Percentiles rank a stretch among this genome's conserved stretches.
Evolutionary conservation across 2,329 filamentous ascomycete species (phyloP).

Genomic region (Alternaria panax): DNA sequence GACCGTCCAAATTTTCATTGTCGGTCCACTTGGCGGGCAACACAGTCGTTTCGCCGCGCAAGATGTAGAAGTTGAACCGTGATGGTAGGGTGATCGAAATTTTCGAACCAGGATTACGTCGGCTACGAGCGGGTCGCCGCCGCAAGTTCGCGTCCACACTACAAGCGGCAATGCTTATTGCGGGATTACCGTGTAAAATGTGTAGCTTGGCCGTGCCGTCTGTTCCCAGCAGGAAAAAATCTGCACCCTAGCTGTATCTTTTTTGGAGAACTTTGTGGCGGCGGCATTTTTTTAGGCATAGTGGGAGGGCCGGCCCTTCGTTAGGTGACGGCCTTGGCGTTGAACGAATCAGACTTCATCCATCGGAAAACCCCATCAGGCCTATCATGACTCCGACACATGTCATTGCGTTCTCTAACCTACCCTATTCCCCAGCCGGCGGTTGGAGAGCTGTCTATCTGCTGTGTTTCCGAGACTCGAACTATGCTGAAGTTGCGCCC

Average conservation of each 20-base stretch:
- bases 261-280: constrained; percentile 26
- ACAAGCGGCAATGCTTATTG: constrained; percentile 7
- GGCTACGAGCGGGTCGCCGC: constrained; percentile 34
- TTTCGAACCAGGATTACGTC: constrained; percentile 29
- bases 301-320: constrained; percentile 35
- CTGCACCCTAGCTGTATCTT: constrained; percentile 29
- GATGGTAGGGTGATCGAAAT: constrained; percentile 34
- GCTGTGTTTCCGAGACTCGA: not conserved
- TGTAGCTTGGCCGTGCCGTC: constrained; percentile 17
- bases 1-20: constrained; percentile 42
- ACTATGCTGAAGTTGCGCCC: not conserved
- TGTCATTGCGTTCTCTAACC: not conserved
- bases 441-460: not conserved
- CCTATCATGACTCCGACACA: constrained; percentile 2
- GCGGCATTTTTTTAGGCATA: constrained; percentile 18
- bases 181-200: constrained; percentile 12
- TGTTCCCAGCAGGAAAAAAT: constrained; percentile 35
- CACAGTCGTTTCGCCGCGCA: constrained; percentile 23
- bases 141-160: constrained; percentile 22
- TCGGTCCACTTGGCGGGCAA: constrained; percentile 40
- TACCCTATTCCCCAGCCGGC: not conserved
- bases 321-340: constrained; percentile 28
- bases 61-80: constrained; percentile 28
- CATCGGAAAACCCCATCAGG: constrained; percentile 10
- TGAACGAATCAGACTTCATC: constrained; percentile 10